phyloP scores from a whole-genome alignment of 2,329 filamentous ascomycete genomes.

The Davidsoniella australis region DNA sequence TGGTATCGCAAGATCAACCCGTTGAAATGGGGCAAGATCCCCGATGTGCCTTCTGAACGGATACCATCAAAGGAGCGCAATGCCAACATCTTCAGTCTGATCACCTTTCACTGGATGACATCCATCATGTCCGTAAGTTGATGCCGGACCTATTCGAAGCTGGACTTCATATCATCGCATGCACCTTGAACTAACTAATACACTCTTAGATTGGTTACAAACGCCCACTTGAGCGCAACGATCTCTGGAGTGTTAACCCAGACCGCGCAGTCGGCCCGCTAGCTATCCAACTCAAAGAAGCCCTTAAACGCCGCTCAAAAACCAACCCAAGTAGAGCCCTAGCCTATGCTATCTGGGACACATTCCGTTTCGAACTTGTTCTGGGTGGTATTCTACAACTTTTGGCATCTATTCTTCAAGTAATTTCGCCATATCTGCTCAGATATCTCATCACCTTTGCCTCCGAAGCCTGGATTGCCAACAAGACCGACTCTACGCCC shows the following conservation, averaged over 20 bases:
- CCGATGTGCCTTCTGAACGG: constrained; percentile 37
- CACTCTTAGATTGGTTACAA: constrained; percentile 56
- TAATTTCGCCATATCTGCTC: constrained; percentile 69
- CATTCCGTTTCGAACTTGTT: constrained; percentile 71
- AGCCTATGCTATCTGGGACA: constrained; percentile 68
- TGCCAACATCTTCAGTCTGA: constrained; percentile 54
- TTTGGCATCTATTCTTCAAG: constrained; percentile 54
- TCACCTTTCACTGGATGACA: constrained; percentile 83
- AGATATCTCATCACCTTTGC: constrained; percentile 79
- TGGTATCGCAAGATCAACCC: constrained; percentile 42
- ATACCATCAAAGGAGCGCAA: constrained; percentile 48
- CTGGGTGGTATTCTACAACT: constrained; percentile 67
- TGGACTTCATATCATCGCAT: background rate
- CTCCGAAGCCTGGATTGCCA: constrained; percentile 56
- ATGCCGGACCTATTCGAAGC: too few species aligned
- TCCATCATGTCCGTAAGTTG: constrained; percentile 59
- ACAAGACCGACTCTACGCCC: constrained; percentile 28
- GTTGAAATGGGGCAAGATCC: constrained; percentile 38
- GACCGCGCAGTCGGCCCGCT: constrained; percentile 54
- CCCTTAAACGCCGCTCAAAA: constrained; percentile 55
- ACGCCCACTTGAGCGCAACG: constrained; percentile 62
- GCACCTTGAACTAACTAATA: constrained; percentile 4
- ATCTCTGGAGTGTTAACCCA: constrained; percentile 82
- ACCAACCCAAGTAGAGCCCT: constrained; percentile 42
- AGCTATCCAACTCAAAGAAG: constrained; percentile 44